Conservation (phyloP, 306 rosid species). For the Mimosa bimucronata region DNA sequence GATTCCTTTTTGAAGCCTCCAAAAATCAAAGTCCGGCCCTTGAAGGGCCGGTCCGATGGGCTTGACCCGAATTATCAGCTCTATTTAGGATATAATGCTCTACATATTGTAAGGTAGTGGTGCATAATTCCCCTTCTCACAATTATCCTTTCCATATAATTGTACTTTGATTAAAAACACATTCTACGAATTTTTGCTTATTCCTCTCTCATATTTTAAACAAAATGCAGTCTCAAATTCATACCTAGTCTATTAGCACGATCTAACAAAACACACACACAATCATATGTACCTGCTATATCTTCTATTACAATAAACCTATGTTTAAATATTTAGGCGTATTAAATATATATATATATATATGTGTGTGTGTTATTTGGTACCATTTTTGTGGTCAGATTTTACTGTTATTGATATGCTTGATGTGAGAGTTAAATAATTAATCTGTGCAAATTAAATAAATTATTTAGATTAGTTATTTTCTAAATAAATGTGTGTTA, state of each 20-base stretch:
- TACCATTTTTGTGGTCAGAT: too few species aligned
- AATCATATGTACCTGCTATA: background rate
- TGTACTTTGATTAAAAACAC: background rate
- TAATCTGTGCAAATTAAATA: too few species aligned
- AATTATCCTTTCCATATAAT: background rate
- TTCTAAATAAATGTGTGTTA: too few species aligned
- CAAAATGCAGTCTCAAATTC: background rate
- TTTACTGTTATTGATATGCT: too few species aligned
- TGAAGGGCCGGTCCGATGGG: too few species aligned
- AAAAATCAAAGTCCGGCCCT: too few species aligned
- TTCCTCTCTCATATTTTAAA: background rate
- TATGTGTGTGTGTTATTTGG: too few species aligned
- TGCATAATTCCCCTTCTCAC: slow-evolving; percentile 4
- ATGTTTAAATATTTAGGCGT: background rate
- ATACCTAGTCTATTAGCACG: background rate
- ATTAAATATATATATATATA: too few species aligned
- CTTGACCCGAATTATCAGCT: too few species aligned
- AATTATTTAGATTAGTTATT: too few species aligned
- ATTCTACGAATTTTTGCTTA: slow-evolving; percentile 1
- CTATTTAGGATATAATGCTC: background rate
- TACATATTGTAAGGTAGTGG: background rate
- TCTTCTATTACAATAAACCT: background rate
- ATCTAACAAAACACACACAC: background rate
- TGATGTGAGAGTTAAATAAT: too few species aligned
- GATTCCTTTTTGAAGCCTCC: too few species aligned